A percentile compares a stretch with the other conserved stretches of the same genome.
Conservation (phyloP, 1,284 basidiomycete genomes). For the Testicularia cyperi region DNA sequence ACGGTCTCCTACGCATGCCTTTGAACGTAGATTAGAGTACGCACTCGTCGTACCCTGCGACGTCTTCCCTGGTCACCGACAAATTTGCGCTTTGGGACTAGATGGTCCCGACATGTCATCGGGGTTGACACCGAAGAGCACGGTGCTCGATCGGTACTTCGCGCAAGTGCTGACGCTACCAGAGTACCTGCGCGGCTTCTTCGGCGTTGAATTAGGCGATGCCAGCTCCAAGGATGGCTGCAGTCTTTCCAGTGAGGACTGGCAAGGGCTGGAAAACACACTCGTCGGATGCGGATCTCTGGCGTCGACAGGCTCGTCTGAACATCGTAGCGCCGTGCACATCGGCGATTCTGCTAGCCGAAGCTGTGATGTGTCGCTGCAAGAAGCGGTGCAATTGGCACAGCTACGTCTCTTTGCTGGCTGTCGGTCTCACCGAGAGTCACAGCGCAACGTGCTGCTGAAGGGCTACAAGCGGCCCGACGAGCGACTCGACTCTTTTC, state of each 20-base stretch:
- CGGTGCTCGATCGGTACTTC: constrained; percentile 18
- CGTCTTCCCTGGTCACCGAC: too few species aligned
- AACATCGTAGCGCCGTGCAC: too few species aligned
- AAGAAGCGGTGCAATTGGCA: constrained; percentile 28
- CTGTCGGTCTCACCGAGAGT: not conserved
- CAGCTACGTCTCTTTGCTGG: constrained; percentile 10
- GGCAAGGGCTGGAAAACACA: constrained; percentile 7
- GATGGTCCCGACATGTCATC: constrained; percentile 1
- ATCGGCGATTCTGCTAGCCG: not conserved
- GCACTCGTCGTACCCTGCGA: too few species aligned
- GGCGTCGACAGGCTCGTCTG: too few species aligned
- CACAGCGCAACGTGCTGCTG: constrained; percentile 65
- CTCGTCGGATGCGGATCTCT: too few species aligned
- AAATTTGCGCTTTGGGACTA: too few species aligned
- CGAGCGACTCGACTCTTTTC: constrained; percentile 12
- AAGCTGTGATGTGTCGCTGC: constrained; percentile 5
- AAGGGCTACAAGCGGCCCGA: constrained; percentile 69
- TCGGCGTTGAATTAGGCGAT: constrained; percentile 7
- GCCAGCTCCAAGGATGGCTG: constrained; percentile 5
- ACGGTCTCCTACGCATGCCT: too few species aligned
- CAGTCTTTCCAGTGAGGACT: constrained; percentile 12
- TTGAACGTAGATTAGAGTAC: too few species aligned
- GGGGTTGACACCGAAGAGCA: too few species aligned
- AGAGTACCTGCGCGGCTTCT: constrained; percentile 9
- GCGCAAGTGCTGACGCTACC: constrained; percentile 7